Base-by-base conservation (phyloP, 257 asterid species). In the Handroanthus guayacan region DNA sequence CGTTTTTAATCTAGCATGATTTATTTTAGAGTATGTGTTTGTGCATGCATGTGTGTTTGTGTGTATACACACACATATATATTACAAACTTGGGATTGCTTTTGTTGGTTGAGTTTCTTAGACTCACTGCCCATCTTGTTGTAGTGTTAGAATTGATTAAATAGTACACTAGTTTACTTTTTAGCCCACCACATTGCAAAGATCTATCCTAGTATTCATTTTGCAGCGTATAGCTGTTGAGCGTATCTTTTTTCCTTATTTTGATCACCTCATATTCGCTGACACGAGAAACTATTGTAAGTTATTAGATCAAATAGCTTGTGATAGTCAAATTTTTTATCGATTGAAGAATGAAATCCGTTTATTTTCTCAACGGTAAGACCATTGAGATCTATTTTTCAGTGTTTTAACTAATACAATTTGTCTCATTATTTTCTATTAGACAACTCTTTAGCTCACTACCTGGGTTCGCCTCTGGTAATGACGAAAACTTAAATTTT, bases 401-500 rank as follows among this genome's bases (percentile, higher is more conserved):
- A 47, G 51, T 47, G 41, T 62, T 37, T 41, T 45, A n/a, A 5
- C 18, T 44, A 36, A 36, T n/a, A 31, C 14, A 62, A 12, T 10
- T 16, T n/a, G 39, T 47, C 31, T 9, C 10, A 38, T 37, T 39
- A 12, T 58, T 43, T 25, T 25, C 44, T 62, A 31, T 62, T 61
- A 16, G 51, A 62, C 25, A 48, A 14, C 31, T 50, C 70, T 57
- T 69, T 75, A n/a, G 74, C 60, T 56, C 44, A 14, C 58, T 41
- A 57, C 56, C 31, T 71, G 45, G 48, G 3, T 72, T 72, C 16
- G n/a, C 61, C 45, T 14, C 31, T 60, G 47, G 18, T 41, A 18
- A 61, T n/a, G 31, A 48, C 34, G 17, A 68, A 12, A 36, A 61
- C 57, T 37, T 14, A 47, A 68, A 50, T 50, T 50, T 48, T 20